These are phyloP conservation scores for Thinopyrum elongatum DNA, from an alignment of 176 grass and related monocot genomes.

Conservation along the genomic window DNA sequence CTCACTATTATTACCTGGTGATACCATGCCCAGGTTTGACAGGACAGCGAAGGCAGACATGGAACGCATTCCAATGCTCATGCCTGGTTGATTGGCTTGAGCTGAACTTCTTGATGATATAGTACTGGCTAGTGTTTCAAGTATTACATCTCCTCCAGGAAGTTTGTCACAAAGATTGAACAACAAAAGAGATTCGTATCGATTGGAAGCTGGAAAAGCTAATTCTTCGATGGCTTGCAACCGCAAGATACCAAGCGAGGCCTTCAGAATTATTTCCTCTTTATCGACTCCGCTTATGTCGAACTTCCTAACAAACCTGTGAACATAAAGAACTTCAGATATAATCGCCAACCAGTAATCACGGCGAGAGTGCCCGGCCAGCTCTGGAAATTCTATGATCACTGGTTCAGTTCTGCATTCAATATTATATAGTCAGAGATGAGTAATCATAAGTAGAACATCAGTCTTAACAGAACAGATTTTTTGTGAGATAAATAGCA, in stretches of 20 bases:
- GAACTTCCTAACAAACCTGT: slow-evolving; percentile 77
- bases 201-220: slow-evolving; percentile 42
- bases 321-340: slow-evolving; percentile 74
- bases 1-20: slow-evolving; percentile 52
- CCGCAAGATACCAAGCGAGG: slow-evolving; percentile 65
- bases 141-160: slow-evolving; percentile 91
- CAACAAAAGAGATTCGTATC: slow-evolving; percentile 70
- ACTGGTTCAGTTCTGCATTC: slow-evolving; percentile 81
- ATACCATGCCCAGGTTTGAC: slow-evolving; percentile 77
- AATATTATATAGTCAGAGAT: slow-evolving; percentile 17
- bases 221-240: slow-evolving; percentile 83
- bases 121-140: slow-evolving; percentile 71
- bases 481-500: background rate
- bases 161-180: slow-evolving; percentile 96
- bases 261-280: slow-evolving; percentile 82
- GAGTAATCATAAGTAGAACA: background rate
- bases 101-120: slow-evolving; percentile 53
- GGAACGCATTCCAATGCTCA: slow-evolving; percentile 62
- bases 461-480: slow-evolving; percentile 8
- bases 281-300: slow-evolving; percentile 63
- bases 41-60: slow-evolving; percentile 59
- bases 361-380: slow-evolving; percentile 86
- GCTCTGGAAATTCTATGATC: slow-evolving; percentile 92
- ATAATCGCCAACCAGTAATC: slow-evolving; percentile 96
- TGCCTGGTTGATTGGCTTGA: slow-evolving; percentile 43